A percentile compares a stretch with the other conserved stretches of the same genome.
Conservation (phyloP, 176 grass and related monocot species). For the Raddia distichophylla region DNA sequence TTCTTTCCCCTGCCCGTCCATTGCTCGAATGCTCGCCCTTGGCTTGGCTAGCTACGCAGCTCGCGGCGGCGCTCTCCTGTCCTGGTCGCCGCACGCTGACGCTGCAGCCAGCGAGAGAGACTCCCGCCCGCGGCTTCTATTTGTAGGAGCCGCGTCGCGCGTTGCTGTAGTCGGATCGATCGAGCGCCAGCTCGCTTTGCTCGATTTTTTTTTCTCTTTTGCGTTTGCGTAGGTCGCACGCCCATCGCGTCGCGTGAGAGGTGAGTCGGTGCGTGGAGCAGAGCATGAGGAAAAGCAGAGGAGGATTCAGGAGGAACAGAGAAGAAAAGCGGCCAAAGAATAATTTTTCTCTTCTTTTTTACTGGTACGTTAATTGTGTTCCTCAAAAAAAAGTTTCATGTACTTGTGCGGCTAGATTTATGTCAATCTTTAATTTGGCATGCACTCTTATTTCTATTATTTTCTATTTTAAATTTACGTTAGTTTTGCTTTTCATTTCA, state of each 20-base stretch:
- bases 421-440: no score
- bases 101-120: background rate
- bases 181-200: background rate
- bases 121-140: background rate
- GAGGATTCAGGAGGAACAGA: no score
- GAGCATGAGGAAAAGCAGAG: no score
- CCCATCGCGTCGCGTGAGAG: background rate
- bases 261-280: background rate
- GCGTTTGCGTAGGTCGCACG: conserved; percentile 41
- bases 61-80: background rate
- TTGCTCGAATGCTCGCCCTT: background rate
- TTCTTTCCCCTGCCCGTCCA: conserved; percentile 33
- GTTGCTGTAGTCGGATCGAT: background rate
- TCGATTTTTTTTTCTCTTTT: background rate
- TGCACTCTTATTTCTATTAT: no score
- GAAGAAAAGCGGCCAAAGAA: background rate
- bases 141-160: conserved; percentile 39
- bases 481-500: no score
- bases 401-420: no score
- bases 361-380: background rate
- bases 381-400: no score
- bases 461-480: no score
- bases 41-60: background rate
- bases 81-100: background rate
- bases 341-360: background rate